These are phyloP conservation scores for Neofusicoccum sp. DNA, from an alignment of 2,329 filamentous ascomycete species.

Conservation along the genomic window DNA sequence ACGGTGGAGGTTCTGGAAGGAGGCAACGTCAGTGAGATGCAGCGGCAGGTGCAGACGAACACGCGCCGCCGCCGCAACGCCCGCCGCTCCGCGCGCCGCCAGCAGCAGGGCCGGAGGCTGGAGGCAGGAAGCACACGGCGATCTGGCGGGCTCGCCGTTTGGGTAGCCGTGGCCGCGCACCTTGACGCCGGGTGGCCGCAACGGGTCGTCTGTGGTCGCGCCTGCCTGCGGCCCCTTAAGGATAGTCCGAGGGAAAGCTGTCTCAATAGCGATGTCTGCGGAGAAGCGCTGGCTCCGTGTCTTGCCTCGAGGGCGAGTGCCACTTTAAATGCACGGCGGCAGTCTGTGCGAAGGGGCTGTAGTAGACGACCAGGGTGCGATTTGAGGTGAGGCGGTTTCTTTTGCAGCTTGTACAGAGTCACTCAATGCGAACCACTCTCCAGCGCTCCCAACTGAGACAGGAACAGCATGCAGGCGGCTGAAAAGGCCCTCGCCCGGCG, in stretches of 20 bases:
- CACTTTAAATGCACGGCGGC: conserved; percentile 19
- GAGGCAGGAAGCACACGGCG: conserved; percentile 3
- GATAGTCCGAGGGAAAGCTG: conserved; percentile 16
- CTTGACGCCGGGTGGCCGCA: neutral
- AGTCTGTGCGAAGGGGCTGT: conserved; percentile 19
- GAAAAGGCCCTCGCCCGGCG: conserved; percentile 11
- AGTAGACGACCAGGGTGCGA: conserved; percentile 12
- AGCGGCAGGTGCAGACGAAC: conserved; percentile 20
- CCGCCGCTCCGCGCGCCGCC: neutral
- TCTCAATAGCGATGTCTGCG: conserved; percentile 19
- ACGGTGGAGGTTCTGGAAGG: conserved; percentile 17
- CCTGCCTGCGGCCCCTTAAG: conserved; percentile 15
- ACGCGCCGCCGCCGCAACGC: conserved; percentile 10
- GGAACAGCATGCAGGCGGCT: conserved; percentile 20
- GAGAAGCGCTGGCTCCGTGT: conserved; percentile 9
- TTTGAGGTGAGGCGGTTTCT: conserved; percentile 18
- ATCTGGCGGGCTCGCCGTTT: conserved; percentile 2
- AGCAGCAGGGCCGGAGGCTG: neutral
- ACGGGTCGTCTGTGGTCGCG: neutral
- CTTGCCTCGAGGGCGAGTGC: conserved; percentile 18
- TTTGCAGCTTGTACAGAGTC: conserved; percentile 20
- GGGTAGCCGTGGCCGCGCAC: conserved; percentile 12
- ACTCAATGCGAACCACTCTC: conserved; percentile 19
- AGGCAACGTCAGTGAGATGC: conserved; percentile 19
- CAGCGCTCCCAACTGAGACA: conserved; percentile 18